A percentile compares a stretch with the other conserved stretches of the same genome.
These are phyloP conservation scores for Aspergillus cejpii DNA, from an alignment of 2,329 filamentous ascomycete genomes.

Conservation along the genomic window DNA sequence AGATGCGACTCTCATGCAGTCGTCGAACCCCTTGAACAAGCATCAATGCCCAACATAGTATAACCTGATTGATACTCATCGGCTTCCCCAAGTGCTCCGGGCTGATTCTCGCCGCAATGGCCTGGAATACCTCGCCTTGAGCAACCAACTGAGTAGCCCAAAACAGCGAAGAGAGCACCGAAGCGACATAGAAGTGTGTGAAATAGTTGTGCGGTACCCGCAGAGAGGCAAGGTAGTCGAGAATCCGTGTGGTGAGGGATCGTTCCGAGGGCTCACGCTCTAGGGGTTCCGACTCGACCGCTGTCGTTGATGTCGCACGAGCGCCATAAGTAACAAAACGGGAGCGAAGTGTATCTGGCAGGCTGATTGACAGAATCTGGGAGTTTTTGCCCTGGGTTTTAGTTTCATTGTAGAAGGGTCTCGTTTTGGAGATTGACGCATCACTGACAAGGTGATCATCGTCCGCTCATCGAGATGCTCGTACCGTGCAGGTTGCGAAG, in stretches of 20 bases:
- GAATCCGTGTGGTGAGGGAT: conserved; percentile 21
- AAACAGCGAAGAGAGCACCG: conserved; percentile 61
- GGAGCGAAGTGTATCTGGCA: conserved; percentile 45
- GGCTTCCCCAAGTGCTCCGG: conserved; percentile 32
- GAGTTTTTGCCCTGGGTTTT: conserved; percentile 10
- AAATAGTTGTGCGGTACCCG: conserved; percentile 87
- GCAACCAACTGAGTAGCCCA: conserved; percentile 62
- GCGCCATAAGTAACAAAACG: conserved; percentile 58
- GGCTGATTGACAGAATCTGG: conserved; percentile 47
- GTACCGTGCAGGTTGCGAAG: conserved; percentile 35
- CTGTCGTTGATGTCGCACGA: conserved; percentile 35
- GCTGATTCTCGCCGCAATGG: conserved; percentile 41
- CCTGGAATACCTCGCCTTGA: conserved; percentile 49
- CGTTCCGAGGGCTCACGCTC: conserved; percentile 8
- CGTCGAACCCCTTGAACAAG: conserved; percentile 66
- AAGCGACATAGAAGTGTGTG: conserved; percentile 74
- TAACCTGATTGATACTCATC: conserved; percentile 58
- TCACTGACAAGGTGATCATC: conserved; percentile 1
- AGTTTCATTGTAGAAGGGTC: conserved; percentile 13
- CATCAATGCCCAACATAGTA: conserved; percentile 66
- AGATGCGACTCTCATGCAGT: conserved; percentile 63
- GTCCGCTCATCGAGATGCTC: conserved; percentile 9
- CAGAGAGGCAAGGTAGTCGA: conserved; percentile 48
- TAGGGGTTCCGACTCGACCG: conserved; percentile 11
- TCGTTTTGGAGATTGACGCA: background rate